Conservation (phyloP, 2,329 filamentous ascomycete species). For the Hymenoscyphus fraxineus region DNA sequence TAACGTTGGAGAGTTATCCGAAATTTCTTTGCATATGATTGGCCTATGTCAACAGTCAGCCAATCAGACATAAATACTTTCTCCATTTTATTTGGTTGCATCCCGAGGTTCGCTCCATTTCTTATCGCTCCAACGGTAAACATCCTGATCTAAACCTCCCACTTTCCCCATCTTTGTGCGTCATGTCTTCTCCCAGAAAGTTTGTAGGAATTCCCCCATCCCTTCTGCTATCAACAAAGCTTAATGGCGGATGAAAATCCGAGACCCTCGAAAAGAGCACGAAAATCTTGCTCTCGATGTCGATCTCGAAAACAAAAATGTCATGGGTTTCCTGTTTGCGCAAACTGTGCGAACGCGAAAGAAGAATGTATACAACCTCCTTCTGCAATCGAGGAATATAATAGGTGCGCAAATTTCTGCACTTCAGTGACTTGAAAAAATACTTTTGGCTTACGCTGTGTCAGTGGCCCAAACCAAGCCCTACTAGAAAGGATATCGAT, state of each 20-base stretch:
- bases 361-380: conserved; percentile 30
- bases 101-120: too few species aligned
- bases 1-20: too few species aligned
- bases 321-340: conserved; percentile 28
- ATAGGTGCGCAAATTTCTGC: conserved; percentile 20
- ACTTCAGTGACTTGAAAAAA: not conserved
- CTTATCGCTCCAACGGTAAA: not conserved
- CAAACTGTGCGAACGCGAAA: conserved; percentile 28
- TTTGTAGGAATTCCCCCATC: not conserved
- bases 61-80: too few species aligned
- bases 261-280: conserved; percentile 28
- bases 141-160: not conserved
- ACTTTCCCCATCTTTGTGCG: conserved; percentile 1
- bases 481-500: conserved; percentile 29
- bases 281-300: conserved; percentile 29
- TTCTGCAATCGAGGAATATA: conserved; percentile 30
- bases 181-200: not conserved
- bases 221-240: conserved; percentile 11
- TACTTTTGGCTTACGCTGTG: conserved; percentile 4
- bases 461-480: conserved; percentile 27
- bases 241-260: conserved; percentile 23
- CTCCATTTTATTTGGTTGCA: too few species aligned
- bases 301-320: conserved; percentile 29
- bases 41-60: too few species aligned
- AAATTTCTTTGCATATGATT: too few species aligned